phyloP scores from a whole-genome alignment of 257 asterid genomes.

The Solanum chiquidenum region DNA sequence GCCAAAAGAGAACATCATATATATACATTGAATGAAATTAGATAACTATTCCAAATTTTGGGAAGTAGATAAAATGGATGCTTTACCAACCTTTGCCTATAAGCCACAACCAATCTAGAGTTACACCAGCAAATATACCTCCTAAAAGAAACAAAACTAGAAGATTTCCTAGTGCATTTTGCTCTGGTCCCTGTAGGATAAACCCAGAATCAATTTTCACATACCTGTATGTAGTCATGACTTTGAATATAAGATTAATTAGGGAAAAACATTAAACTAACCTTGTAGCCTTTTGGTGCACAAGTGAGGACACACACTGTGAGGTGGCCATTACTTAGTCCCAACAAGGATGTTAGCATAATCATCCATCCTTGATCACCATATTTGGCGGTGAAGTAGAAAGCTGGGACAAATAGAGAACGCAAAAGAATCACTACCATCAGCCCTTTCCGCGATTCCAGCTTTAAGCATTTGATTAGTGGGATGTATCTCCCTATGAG shows the following conservation, averaged over 20 bases:
- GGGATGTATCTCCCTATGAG: slow-evolving; percentile 37
- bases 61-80: not conserved
- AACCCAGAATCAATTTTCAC: not conserved
- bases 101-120: slow-evolving; percentile 39
- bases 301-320: slow-evolving; percentile 35
- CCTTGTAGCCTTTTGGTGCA: slow-evolving; percentile 44
- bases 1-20: not conserved
- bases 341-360: slow-evolving; percentile 23
- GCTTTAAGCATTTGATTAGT: slow-evolving; percentile 15
- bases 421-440: slow-evolving; percentile 8
- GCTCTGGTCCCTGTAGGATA: slow-evolving; percentile 29
- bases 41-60: not conserved
- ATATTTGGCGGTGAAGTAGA: slow-evolving; percentile 33
- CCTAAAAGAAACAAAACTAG: slow-evolving; percentile 26
- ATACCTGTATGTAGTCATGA: not conserved
- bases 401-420: slow-evolving; percentile 22
- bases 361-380: slow-evolving; percentile 48
- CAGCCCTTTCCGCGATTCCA: slow-evolving; percentile 25
- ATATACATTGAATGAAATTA: not conserved
- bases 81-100: slow-evolving; percentile 40
- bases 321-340: slow-evolving; percentile 29
- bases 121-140: slow-evolving; percentile 32
- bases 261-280: not conserved
- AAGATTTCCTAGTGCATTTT: slow-evolving; percentile 28
- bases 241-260: not conserved